These are phyloP conservation scores for Monosporascus sp. DNA, from an alignment of 2,329 filamentous ascomycete species.

Conservation along the genomic window DNA sequence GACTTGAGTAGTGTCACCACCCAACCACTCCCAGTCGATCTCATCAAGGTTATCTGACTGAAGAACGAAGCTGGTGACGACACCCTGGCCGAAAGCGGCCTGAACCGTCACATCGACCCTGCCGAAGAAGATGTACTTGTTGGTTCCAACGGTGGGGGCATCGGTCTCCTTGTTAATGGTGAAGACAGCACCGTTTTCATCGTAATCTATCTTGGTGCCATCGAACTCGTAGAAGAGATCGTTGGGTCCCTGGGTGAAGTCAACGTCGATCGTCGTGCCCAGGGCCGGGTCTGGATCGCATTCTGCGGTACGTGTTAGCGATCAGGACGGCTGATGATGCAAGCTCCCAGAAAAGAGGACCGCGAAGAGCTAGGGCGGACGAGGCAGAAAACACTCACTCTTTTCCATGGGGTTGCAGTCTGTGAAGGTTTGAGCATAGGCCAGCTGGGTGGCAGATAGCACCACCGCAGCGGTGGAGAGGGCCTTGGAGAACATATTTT, in stretches of 20 bases:
- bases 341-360: no score
- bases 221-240: conserved; percentile 42
- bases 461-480: conserved; percentile 40
- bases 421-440: conserved; percentile 52
- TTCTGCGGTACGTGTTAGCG: conserved; percentile 28
- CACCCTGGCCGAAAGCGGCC: conserved; percentile 72
- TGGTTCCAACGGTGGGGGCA: conserved; percentile 65
- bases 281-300: conserved; percentile 76
- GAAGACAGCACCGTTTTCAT: conserved; percentile 46
- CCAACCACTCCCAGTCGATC: conserved; percentile 96
- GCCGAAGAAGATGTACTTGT: conserved; percentile 97
- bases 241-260: conserved; percentile 71
- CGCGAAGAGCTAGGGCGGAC: neutral
- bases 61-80: conserved; percentile 85
- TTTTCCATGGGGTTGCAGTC: conserved; percentile 49
- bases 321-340: neutral
- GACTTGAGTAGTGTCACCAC: conserved; percentile 65
- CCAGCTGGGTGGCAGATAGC: conserved; percentile 43
- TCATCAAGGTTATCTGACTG: conserved; percentile 90
- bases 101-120: conserved; percentile 74
- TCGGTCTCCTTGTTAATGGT: conserved; percentile 63
- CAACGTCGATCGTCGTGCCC: conserved; percentile 56
- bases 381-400: conserved; percentile 27
- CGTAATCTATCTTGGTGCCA: conserved; percentile 45
- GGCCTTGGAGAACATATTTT: conserved; percentile 40